These are phyloP conservation scores for Trichoderma sp. DNA, from an alignment of 2,329 filamentous ascomycete genomes.

Conservation along the genomic window DNA sequence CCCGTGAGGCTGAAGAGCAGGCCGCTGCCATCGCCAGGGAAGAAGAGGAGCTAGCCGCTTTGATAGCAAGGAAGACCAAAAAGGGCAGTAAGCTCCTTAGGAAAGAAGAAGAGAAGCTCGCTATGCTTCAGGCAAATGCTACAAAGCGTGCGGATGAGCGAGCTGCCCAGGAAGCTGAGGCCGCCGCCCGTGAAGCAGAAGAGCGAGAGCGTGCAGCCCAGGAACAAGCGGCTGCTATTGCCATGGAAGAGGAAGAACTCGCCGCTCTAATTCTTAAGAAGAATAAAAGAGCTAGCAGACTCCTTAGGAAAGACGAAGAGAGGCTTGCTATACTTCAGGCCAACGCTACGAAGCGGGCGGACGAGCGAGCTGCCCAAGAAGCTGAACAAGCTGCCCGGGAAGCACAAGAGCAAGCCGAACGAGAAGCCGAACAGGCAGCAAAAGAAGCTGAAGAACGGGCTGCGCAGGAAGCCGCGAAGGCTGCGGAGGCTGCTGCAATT, in stretches of 20 bases:
- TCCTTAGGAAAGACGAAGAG: conserved; percentile 9
- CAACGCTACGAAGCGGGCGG: conserved; percentile 27
- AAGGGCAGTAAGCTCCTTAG: conserved; percentile 11
- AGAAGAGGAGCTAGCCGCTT: conserved; percentile 42
- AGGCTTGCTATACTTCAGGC: not conserved
- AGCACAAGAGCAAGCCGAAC: not conserved
- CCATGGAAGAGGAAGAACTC: conserved; percentile 40
- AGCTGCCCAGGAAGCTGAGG: conserved; percentile 29
- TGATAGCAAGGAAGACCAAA: conserved; percentile 32
- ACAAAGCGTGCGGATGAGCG: conserved; percentile 14
- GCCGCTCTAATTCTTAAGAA: conserved; percentile 35
- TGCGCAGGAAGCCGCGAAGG: conserved; percentile 22
- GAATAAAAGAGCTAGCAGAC: conserved; percentile 19
- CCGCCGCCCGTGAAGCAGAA: conserved; percentile 21
- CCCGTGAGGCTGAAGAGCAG: conserved; percentile 20
- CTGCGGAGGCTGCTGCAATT: not conserved
- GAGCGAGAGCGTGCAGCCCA: conserved; percentile 22
- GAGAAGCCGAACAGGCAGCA: conserved; percentile 21
- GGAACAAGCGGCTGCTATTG: conserved; percentile 21
- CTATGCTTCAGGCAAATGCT: not conserved
- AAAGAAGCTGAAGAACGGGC: conserved; percentile 25
- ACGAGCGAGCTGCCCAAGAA: conserved; percentile 24
- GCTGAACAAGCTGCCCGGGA: conserved; percentile 24
- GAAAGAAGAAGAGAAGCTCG: conserved; percentile 20
- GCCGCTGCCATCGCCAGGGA: conserved; percentile 30